phyloP scores from a whole-genome alignment of 2,329 filamentous ascomycete species.

The Penicillium sp. region DNA sequence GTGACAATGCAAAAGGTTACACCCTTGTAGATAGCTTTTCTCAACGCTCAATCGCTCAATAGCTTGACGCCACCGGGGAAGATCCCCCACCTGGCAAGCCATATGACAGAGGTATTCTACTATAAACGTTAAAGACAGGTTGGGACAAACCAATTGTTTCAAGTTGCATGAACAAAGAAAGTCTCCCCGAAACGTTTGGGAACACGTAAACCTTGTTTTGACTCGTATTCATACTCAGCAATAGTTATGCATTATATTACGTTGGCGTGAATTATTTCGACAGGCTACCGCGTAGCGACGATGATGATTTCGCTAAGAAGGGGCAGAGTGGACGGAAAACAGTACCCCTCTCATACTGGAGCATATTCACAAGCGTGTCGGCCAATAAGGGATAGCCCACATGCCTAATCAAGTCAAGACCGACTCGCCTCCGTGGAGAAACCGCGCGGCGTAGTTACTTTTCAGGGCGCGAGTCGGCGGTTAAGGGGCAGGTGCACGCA shows the following conservation, averaged over 20 bases:
- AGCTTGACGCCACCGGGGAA: neutral
- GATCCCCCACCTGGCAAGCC: neutral
- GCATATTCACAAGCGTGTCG: neutral
- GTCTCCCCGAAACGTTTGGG: neutral
- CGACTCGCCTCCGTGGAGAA: conserved; percentile 8
- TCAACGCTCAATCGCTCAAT: neutral
- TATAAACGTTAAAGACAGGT: neutral
- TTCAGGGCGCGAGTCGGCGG: neutral
- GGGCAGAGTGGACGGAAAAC: neutral
- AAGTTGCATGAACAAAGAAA: neutral
- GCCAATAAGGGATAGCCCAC: neutral
- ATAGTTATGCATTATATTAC: neutral
- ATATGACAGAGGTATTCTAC: neutral
- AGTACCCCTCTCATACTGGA: neutral
- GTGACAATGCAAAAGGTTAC: neutral
- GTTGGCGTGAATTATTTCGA: neutral
- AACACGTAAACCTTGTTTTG: neutral
- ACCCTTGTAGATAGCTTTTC: neutral
- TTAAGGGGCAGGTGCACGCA: neutral
- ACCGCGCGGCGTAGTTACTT: conserved; percentile 1
- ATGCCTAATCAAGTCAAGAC: conserved; percentile 5
- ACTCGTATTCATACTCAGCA: neutral
- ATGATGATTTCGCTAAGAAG: neutral
- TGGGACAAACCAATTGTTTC: neutral
- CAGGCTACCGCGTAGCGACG: neutral